phyloP scores from a whole-genome alignment of 2,329 filamentous ascomycete genomes.

The Phoma sp. region DNA sequence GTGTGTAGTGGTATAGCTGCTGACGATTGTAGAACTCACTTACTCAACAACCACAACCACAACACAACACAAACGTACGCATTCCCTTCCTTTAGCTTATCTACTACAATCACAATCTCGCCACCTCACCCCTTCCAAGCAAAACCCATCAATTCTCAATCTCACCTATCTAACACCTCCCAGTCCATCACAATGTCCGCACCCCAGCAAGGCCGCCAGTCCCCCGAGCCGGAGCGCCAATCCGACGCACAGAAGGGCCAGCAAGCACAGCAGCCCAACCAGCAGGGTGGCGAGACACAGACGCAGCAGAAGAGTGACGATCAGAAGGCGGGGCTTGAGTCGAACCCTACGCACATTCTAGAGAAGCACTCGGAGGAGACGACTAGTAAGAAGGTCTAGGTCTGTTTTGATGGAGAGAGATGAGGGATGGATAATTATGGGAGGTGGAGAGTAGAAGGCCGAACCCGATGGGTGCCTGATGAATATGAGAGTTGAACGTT shows the following conservation, averaged over 20 bases:
- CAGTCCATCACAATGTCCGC: conserved; percentile 72
- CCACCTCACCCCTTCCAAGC: neutral
- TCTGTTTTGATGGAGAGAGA: too few species aligned
- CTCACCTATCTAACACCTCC: too few species aligned
- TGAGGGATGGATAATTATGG: neutral
- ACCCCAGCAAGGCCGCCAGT: conserved; percentile 73
- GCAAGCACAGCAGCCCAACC: conserved; percentile 63
- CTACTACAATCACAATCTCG: too few species aligned
- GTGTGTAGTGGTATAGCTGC: neutral
- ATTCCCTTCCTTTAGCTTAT: too few species aligned
- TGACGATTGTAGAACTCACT: neutral
- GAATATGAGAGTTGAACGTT: conserved; percentile 6
- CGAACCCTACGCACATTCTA: conserved; percentile 71
- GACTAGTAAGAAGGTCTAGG: conserved; percentile 61
- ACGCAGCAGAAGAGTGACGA: conserved; percentile 54
- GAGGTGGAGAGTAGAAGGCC: neutral
- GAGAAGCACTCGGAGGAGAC: conserved; percentile 68
- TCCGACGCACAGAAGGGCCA: conserved; percentile 69
- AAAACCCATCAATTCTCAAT: conserved; percentile 2
- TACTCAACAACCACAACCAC: neutral
- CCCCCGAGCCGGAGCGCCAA: conserved; percentile 75
- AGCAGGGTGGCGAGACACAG: conserved; percentile 54
- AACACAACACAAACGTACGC: conserved; percentile 2
- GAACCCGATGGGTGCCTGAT: neutral
- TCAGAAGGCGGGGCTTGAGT: conserved; percentile 54